phyloP scores from a whole-genome alignment of 2,329 filamentous ascomycete species.

The Huntiella savannae region DNA sequence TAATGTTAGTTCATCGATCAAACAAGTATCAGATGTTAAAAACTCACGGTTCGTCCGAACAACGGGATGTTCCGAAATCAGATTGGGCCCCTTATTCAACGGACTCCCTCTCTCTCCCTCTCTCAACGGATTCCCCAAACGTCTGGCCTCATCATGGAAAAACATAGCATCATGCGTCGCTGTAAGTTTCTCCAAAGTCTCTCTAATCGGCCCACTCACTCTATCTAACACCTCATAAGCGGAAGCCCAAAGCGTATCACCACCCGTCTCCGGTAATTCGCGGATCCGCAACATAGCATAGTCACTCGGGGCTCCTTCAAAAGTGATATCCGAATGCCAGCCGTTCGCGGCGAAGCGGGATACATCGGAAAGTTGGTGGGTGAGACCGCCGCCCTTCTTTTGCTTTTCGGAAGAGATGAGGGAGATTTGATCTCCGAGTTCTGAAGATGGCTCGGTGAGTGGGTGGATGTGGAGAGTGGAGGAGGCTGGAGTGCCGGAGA shows the following conservation, averaged over 20 bases:
- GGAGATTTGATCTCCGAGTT: slow-evolving; percentile 35
- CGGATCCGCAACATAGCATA: slow-evolving; percentile 41
- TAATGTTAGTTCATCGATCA: not conserved
- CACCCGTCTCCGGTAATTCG: slow-evolving; percentile 34
- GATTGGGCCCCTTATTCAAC: slow-evolving; percentile 33
- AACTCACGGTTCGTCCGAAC: slow-evolving; percentile 33
- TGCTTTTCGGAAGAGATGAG: slow-evolving; percentile 37
- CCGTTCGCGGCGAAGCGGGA: slow-evolving; percentile 23
- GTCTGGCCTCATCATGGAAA: slow-evolving; percentile 30
- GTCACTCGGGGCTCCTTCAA: slow-evolving; percentile 39
- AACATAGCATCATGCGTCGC: slow-evolving; percentile 29
- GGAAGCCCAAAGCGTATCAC: slow-evolving; percentile 43
- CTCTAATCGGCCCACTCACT: slow-evolving; percentile 29
- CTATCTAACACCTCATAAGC: slow-evolving; percentile 42
- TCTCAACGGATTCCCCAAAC: slow-evolving; percentile 27
- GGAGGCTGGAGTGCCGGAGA: slow-evolving; percentile 32
- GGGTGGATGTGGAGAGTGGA: slow-evolving; percentile 44
- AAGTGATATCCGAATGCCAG: slow-evolving; percentile 37
- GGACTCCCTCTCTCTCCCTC: slow-evolving; percentile 31
- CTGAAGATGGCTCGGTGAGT: slow-evolving; percentile 32
- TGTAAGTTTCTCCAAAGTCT: slow-evolving; percentile 32
- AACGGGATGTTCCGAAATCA: slow-evolving; percentile 32
- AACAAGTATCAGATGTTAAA: not conserved
- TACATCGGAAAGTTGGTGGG: slow-evolving; percentile 30
- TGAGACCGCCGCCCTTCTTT: slow-evolving; percentile 32